Percentiles rank a stretch among this genome's conserved stretches.
Evolutionary conservation across 257 asterid species (phyloP).

Genomic region (Ophiorrhiza pumila): DNA sequence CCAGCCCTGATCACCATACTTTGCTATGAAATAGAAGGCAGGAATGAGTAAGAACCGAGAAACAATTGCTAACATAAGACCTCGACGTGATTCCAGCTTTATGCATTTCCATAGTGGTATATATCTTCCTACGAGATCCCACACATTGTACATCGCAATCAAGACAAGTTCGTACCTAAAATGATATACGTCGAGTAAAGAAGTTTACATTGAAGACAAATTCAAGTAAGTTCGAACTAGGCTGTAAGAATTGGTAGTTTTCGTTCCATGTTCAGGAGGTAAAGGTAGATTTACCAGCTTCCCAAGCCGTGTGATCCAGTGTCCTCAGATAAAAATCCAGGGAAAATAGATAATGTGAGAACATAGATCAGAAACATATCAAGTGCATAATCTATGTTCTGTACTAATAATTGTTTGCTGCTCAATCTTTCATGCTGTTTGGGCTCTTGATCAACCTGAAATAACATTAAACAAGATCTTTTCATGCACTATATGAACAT

Average conservation of each 20-base stretch:
- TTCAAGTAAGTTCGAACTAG: too few species aligned
- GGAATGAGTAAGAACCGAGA: constrained; percentile 32
- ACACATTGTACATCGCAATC: constrained; percentile 39
- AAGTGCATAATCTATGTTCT: constrained; percentile 40
- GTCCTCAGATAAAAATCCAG: constrained; percentile 43
- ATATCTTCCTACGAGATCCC: constrained; percentile 49
- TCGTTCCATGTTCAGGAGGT: background rate
- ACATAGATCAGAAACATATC: constrained; percentile 35
- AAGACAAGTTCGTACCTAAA: constrained; percentile 44
- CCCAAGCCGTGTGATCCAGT: constrained; percentile 46
- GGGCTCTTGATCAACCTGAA: constrained; percentile 23
- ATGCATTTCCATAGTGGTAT: constrained; percentile 32
- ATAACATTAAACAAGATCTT: background rate
- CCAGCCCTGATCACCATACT: constrained; percentile 48
- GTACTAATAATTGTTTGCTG: constrained; percentile 33
- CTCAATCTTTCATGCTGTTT: constrained; percentile 28
- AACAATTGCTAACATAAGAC: constrained; percentile 22
- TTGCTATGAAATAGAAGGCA: constrained; percentile 42
- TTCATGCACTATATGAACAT: background rate
- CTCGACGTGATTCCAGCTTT: constrained; percentile 35
- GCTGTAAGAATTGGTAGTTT: background rate
- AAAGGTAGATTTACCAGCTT: constrained; percentile 26
- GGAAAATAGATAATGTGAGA: constrained; percentile 41
- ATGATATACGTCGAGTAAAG: background rate
- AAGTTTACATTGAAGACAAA: background rate